Evolutionary conservation across 257 asterid species (phyloP).

Genomic region (Craterostigma plantagineum): DNA sequence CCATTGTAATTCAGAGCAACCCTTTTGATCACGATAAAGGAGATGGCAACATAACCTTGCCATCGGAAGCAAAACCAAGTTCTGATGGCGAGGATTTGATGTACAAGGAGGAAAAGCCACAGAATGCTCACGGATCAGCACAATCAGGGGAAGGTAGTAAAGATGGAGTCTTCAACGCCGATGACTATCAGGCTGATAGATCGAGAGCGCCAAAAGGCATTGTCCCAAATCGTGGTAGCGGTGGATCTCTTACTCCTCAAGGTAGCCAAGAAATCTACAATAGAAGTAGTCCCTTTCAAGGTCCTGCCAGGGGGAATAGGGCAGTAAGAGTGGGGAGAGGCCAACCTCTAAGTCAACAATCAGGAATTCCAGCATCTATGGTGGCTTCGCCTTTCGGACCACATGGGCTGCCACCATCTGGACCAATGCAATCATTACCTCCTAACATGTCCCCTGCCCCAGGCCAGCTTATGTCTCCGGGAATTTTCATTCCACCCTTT

Average conservation of each 20-base stretch:
- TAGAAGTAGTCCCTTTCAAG: conserved; percentile 37
- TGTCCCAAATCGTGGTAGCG: conserved; percentile 26
- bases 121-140: too few species aligned
- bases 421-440: conserved; percentile 62
- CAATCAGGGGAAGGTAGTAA: too few species aligned
- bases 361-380: conserved; percentile 50
- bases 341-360: conserved; percentile 45
- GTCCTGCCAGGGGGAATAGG: conserved; percentile 49
- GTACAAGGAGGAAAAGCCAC: conserved; percentile 35
- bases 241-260: conserved; percentile 41
- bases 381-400: conserved; percentile 75
- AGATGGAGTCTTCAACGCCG: conserved; percentile 32
- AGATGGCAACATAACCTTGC: too few species aligned
- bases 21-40: too few species aligned
- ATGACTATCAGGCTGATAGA: conserved; percentile 34
- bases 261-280: conserved; percentile 49
- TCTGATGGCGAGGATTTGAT: conserved; percentile 32
- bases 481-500: conserved; percentile 71
- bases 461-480: too few species aligned
- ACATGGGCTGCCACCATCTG: conserved; percentile 68
- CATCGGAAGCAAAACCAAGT: conserved; percentile 21
- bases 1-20: conserved; percentile 96
- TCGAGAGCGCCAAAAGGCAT: conserved; percentile 38
- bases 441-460: conserved; percentile 92
- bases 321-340: conserved; percentile 76